phyloP scores from a whole-genome alignment of 306 rosid species.

The Trifolium fragiferum region DNA sequence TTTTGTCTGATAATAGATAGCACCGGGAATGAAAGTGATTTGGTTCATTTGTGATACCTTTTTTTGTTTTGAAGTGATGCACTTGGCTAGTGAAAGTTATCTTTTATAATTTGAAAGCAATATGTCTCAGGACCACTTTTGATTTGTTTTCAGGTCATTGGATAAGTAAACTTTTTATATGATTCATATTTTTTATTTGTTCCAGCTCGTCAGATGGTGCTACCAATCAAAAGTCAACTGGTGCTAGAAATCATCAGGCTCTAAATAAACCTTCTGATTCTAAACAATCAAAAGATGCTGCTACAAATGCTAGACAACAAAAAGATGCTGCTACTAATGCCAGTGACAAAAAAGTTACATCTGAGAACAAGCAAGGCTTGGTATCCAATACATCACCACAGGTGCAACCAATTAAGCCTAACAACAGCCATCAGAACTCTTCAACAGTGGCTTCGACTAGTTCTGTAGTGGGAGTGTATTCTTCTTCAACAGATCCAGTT shows the following conservation, averaged over 20 bases:
- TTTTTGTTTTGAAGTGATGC: too few species aligned
- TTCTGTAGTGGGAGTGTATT: conserved; percentile 88
- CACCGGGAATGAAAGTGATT: too few species aligned
- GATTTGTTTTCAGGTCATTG: conserved; percentile 15
- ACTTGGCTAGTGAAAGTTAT: neutral
- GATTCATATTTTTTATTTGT: conserved; percentile 31
- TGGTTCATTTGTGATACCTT: neutral
- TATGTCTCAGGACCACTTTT: conserved; percentile 11
- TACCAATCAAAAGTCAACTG: conserved; percentile 57
- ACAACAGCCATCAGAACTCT: conserved; percentile 55
- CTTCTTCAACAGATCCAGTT: conserved; percentile 96
- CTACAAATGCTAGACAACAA: conserved; percentile 46
- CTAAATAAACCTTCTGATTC: conserved; percentile 60
- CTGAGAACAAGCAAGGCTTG: conserved; percentile 57
- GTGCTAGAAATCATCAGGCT: conserved; percentile 56
- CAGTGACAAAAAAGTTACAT: conserved; percentile 49
- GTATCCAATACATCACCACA: conserved; percentile 50
- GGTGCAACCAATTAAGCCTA: conserved; percentile 60
- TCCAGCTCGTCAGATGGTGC: conserved; percentile 62
- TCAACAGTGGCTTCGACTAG: conserved; percentile 56
- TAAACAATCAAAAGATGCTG: conserved; percentile 51
- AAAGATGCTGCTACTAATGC: conserved; percentile 53
- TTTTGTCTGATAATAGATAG: too few species aligned
- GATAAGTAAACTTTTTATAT: conserved; percentile 27
- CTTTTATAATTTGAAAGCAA: conserved; percentile 1